These are phyloP conservation scores for Ustilago shanxiensis DNA, from an alignment of 1,284 basidiomycete species.

Conservation along the genomic window DNA sequence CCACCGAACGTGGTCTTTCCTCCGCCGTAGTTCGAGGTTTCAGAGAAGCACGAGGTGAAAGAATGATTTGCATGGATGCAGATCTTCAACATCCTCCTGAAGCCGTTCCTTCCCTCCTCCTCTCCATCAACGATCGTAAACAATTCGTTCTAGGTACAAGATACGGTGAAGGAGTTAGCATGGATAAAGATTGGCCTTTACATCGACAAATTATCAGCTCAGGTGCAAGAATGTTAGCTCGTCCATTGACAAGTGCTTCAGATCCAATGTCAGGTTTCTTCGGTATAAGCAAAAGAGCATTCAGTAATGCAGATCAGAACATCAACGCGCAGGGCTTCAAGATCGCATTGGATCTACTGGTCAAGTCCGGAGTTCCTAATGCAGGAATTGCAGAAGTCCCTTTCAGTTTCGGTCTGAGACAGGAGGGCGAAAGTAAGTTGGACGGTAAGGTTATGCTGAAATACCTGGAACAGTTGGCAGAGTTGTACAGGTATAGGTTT, in stretches of 20 bases:
- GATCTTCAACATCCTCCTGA: constrained; percentile 73
- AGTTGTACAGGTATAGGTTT: constrained; percentile 49
- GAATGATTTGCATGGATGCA: constrained; percentile 73
- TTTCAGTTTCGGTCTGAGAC: constrained; percentile 48
- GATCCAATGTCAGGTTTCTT: constrained; percentile 74
- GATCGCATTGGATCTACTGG: constrained; percentile 51
- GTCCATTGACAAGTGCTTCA: constrained; percentile 71
- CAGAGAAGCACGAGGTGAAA: constrained; percentile 71
- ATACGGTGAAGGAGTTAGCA: constrained; percentile 72
- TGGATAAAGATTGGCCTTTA: constrained; percentile 73
- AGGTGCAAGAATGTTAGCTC: constrained; percentile 72
- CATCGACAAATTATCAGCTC: constrained; percentile 72
- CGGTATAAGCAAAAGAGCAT: constrained; percentile 71
- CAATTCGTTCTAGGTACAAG: constrained; percentile 73
- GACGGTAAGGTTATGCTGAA: constrained; percentile 56
- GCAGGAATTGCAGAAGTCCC: constrained; percentile 44
- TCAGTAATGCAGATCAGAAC: constrained; percentile 25
- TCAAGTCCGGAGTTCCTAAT: constrained; percentile 39
- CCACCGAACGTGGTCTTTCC: constrained; percentile 72
- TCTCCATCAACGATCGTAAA: constrained; percentile 67
- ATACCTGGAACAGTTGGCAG: constrained; percentile 44
- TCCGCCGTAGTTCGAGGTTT: constrained; percentile 73
- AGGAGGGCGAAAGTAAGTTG: constrained; percentile 49
- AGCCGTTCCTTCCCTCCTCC: constrained; percentile 71
- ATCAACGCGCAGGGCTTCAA: constrained; percentile 57